These are phyloP conservation scores for Backusella tarrabulga DNA, from an alignment of 192 early-diverging fungal genomes.

Conservation along the genomic window DNA sequence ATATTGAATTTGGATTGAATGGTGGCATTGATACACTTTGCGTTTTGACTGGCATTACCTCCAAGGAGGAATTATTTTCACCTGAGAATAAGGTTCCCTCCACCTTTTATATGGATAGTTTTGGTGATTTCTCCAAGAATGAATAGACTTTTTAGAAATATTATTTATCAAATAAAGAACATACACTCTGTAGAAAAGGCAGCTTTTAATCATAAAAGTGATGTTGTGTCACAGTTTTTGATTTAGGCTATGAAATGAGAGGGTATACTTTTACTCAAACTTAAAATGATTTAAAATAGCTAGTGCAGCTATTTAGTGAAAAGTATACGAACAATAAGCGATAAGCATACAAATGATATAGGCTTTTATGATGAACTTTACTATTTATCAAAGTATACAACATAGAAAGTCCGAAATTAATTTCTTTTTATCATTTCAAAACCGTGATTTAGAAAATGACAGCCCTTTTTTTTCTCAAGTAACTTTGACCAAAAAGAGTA, in stretches of 20 bases:
- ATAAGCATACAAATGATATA: background rate
- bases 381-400: background rate
- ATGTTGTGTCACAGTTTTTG: background rate
- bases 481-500: too few relatives aligned
- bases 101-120: constrained; percentile 45
- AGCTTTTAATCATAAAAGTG: background rate
- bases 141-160: background rate
- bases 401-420: background rate
- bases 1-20: constrained; percentile 89
- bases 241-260: too few relatives aligned
- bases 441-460: too few relatives aligned
- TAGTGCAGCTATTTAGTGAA: too few relatives aligned
- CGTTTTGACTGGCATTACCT: constrained; percentile 78
- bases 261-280: too few relatives aligned
- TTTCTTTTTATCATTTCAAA: background rate
- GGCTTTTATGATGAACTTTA: background rate
- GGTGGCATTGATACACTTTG: constrained; percentile 86
- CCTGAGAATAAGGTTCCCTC: constrained; percentile 31
- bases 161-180: background rate
- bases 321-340: too few relatives aligned
- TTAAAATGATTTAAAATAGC: too few relatives aligned
- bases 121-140: constrained; percentile 40
- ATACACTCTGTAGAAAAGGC: background rate
- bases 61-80: background rate
- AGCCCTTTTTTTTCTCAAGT: too few relatives aligned